Percentiles rank a stretch among this genome's conserved stretches.
phyloP scores from a whole-genome alignment of 2,329 filamentous ascomycete genomes.

The Dactylellina sp. region DNA sequence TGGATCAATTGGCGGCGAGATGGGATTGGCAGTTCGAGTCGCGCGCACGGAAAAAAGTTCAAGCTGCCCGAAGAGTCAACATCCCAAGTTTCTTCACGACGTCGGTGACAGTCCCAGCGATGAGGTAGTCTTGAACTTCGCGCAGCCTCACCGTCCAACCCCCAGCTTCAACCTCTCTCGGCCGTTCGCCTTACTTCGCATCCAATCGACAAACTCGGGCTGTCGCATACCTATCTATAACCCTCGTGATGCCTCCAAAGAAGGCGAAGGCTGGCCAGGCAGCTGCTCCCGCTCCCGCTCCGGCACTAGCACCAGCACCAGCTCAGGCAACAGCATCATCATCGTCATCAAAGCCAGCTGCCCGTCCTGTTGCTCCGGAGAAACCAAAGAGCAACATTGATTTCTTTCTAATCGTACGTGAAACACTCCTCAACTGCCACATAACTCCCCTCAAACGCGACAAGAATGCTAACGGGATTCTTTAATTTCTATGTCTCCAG shows the following conservation, averaged over 20 bases:
- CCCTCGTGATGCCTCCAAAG: constrained; percentile 46
- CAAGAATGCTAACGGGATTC: constrained; percentile 48
- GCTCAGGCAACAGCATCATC: background rate
- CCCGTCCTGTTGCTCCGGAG: background rate
- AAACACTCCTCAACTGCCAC: background rate
- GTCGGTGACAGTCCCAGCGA: constrained; percentile 27
- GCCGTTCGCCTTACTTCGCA: background rate
- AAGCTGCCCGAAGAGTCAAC: constrained; percentile 16
- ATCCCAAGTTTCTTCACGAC: constrained; percentile 12
- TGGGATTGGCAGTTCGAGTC: constrained; percentile 32
- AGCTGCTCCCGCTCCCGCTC: constrained; percentile 13
- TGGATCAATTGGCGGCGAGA: constrained; percentile 5
- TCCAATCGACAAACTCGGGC: constrained; percentile 5
- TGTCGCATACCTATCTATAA: constrained; percentile 4
- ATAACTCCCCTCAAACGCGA: constrained; percentile 21
- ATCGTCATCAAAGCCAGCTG: background rate
- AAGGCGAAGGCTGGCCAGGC: constrained; percentile 36
- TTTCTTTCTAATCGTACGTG: constrained; percentile 52
- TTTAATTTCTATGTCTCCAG: constrained; percentile 64
- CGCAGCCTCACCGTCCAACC: constrained; percentile 40
- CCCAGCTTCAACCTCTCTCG: constrained; percentile 4
- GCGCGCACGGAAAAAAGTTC: constrained; percentile 41
- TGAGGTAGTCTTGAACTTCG: constrained; percentile 35
- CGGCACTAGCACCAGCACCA: constrained; percentile 4
- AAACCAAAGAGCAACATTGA: constrained; percentile 29